Evolutionary conservation across 2,329 filamentous ascomycete genomes (phyloP).

Genomic region (Aureobasidium lini): DNA sequence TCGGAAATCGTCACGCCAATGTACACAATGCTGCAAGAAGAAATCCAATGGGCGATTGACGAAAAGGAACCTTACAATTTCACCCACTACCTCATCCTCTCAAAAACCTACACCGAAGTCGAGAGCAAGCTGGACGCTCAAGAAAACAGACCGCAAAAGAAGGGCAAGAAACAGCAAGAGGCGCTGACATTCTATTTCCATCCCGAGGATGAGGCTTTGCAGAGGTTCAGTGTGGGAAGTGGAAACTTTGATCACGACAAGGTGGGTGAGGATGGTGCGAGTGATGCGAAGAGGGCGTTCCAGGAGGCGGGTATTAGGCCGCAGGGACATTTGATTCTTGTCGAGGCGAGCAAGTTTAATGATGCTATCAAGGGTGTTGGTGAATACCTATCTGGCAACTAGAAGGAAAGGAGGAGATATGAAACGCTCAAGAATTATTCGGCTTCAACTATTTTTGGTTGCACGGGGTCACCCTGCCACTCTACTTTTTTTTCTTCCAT

Average conservation of each 20-base stretch:
- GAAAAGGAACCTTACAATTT: slow-evolving; percentile 91
- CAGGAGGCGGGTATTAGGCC: slow-evolving; percentile 86
- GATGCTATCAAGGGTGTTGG: slow-evolving; percentile 66
- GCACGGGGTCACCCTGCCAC: too few species aligned
- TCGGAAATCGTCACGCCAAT: slow-evolving; percentile 84
- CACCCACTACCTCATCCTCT: slow-evolving; percentile 84
- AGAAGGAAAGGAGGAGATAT: neutral
- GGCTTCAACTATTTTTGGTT: too few species aligned
- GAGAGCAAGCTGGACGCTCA: slow-evolving; percentile 69
- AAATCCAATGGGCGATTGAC: slow-evolving; percentile 79
- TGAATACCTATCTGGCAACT: slow-evolving; percentile 53
- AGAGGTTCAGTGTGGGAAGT: slow-evolving; percentile 63
- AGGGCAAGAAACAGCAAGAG: slow-evolving; percentile 46
- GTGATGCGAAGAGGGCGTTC: slow-evolving; percentile 90
- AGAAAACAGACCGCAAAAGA: slow-evolving; percentile 54
- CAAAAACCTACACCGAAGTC: slow-evolving; percentile 87
- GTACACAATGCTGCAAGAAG: slow-evolving; percentile 89
- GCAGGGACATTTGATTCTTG: slow-evolving; percentile 75
- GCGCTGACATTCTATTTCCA: slow-evolving; percentile 80
- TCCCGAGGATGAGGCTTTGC: slow-evolving; percentile 84
- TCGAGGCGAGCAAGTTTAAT: slow-evolving; percentile 71
- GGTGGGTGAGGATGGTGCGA: slow-evolving; percentile 65
- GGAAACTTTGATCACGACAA: slow-evolving; percentile 73
- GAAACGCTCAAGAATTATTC: too few species aligned
- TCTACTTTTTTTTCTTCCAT: too few species aligned